A percentile compares a stretch with the other conserved stretches of the same genome.
Conservation (phyloP, 352 stramenopile genomes). For the Pythium volutum region DNA sequence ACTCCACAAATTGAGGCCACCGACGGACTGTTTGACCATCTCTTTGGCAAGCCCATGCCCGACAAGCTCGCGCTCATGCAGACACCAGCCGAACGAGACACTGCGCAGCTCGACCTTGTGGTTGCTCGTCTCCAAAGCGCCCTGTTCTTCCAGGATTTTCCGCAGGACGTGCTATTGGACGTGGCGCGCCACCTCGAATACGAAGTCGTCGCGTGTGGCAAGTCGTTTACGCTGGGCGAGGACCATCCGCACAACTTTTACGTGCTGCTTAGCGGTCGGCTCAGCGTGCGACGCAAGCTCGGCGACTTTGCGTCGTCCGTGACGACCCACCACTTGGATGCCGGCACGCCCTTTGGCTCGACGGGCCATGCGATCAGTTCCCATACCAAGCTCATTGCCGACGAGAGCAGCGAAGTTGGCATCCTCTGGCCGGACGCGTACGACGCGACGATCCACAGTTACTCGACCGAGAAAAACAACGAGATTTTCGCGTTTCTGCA, state of each 20-base stretch:
- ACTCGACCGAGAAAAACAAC: constrained; percentile 59
- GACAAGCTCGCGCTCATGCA: constrained; percentile 64
- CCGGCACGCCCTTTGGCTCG: constrained; percentile 56
- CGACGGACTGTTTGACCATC: constrained; percentile 58
- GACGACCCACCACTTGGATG: constrained; percentile 64
- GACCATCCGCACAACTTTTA: constrained; percentile 68
- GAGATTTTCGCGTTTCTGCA: constrained; percentile 67
- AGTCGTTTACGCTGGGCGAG: constrained; percentile 52
- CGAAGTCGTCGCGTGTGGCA: constrained; percentile 61
- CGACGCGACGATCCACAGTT: constrained; percentile 46
- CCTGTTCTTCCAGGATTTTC: constrained; percentile 71
- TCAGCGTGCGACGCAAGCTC: constrained; percentile 58
- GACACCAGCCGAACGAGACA: constrained; percentile 34
- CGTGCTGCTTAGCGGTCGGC: constrained; percentile 48
- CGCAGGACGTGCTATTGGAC: constrained; percentile 33
- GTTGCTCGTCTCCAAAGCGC: constrained; percentile 48
- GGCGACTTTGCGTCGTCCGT: constrained; percentile 57
- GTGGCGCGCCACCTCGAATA: constrained; percentile 59
- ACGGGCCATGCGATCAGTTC: constrained; percentile 46
- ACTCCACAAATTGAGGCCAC: background rate
- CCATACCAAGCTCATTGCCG: constrained; percentile 52
- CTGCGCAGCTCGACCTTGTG: constrained; percentile 44
- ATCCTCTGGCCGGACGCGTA: constrained; percentile 65
- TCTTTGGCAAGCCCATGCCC: constrained; percentile 63
- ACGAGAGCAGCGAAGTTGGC: constrained; percentile 63